phyloP scores from a whole-genome alignment of 116 monocot genomes.

The Phalaenopsis hybrid region DNA sequence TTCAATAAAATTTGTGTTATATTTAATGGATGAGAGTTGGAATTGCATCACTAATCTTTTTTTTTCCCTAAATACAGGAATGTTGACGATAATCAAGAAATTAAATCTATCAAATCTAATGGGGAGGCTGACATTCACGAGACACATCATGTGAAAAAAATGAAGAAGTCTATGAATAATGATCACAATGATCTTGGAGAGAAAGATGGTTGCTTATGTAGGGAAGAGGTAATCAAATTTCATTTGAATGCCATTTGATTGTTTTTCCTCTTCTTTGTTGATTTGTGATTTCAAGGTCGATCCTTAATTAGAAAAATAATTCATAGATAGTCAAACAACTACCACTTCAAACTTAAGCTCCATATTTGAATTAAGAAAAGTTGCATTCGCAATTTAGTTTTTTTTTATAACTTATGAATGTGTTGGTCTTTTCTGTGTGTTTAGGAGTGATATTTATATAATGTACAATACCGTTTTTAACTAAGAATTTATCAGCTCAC shows the following conservation, averaged over 20 bases:
- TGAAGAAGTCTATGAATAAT: neutral
- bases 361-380: neutral
- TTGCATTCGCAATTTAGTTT: neutral
- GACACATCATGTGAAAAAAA: neutral
- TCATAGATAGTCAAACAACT: neutral
- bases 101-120: neutral
- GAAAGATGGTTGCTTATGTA: neutral
- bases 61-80: neutral
- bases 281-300: slow-evolving; percentile 1
- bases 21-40: slow-evolving; percentile 1
- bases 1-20: neutral
- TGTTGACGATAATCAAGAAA: neutral
- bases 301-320: neutral
- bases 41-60: neutral
- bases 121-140: slow-evolving; percentile 3
- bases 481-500: neutral
- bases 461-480: neutral
- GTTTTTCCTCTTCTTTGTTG: neutral
- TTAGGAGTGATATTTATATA: neutral
- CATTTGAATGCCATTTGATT: neutral
- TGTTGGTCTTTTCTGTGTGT: neutral
- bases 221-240: slow-evolving; percentile 8
- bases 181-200: neutral
- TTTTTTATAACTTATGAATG: no score
- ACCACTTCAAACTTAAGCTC: neutral